phyloP scores from a whole-genome alignment of 1,284 basidiomycete species.

The Serendipita sp. region DNA sequence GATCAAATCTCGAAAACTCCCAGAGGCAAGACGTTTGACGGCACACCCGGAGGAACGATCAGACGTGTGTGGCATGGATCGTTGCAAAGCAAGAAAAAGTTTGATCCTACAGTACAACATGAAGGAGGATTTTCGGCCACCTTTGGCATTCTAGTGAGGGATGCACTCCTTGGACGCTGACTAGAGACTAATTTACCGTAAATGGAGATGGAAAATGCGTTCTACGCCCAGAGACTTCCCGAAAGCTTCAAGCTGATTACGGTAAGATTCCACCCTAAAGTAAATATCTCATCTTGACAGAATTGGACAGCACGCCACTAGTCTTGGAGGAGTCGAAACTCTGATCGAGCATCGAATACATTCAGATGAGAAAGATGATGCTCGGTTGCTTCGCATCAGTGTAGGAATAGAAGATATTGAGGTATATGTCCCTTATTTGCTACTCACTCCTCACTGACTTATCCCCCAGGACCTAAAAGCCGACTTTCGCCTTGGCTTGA shows the following conservation, averaged over 20 bases:
- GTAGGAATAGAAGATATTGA: slow-evolving; percentile 70
- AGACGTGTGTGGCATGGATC: slow-evolving; percentile 66
- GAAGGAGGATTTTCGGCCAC: slow-evolving; percentile 71
- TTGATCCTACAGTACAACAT: slow-evolving; percentile 64
- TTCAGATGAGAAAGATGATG: slow-evolving; percentile 54
- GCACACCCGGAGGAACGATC: slow-evolving; percentile 54
- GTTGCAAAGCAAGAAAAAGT: slow-evolving; percentile 51
- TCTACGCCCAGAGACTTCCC: slow-evolving; percentile 35
- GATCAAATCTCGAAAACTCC: slow-evolving; percentile 33
- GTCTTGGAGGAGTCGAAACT: slow-evolving; percentile 83
- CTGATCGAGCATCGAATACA: slow-evolving; percentile 64
- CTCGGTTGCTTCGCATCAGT: slow-evolving; percentile 56
- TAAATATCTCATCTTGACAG: not conserved
- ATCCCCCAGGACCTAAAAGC: slow-evolving; percentile 20
- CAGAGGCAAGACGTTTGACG: slow-evolving; percentile 25
- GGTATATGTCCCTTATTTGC: slow-evolving; percentile 21
- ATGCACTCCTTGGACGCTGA: not conserved
- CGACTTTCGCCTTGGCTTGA: slow-evolving; percentile 20
- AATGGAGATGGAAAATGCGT: slow-evolving; percentile 14
- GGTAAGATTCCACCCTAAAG: slow-evolving; percentile 31
- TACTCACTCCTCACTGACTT: not conserved
- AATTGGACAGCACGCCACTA: slow-evolving; percentile 61
- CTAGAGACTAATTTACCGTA: not conserved
- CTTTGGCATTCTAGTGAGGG: slow-evolving; percentile 55
- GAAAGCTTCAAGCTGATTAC: slow-evolving; percentile 54